A percentile compares a stretch with the other conserved stretches of the same genome.
phyloP scores from a whole-genome alignment of 2,329 filamentous ascomycete genomes.

The Beauveria medogensis region DNA sequence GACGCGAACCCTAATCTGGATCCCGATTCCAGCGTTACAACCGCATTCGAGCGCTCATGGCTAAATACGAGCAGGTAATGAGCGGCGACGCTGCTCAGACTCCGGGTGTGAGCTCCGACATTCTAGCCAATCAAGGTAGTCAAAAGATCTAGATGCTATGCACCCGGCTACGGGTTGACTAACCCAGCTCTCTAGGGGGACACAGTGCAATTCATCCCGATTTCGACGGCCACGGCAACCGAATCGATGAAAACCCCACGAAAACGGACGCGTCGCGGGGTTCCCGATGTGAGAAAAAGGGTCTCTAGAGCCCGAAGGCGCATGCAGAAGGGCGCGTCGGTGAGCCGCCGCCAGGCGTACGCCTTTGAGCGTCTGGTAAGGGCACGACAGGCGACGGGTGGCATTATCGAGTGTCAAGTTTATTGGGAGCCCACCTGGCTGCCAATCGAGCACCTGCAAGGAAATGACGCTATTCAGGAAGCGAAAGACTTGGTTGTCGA shows the following conservation, averaged over 20 bases:
- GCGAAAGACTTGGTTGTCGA: too few species aligned
- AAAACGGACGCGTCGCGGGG: too few species aligned
- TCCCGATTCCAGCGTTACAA: not conserved
- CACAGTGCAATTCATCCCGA: slow-evolving; percentile 6
- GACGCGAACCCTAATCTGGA: not conserved
- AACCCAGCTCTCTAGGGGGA: not conserved
- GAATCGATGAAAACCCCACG: not conserved
- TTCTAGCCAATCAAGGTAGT: not conserved
- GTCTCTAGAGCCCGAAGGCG: not conserved
- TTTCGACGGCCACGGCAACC: not conserved
- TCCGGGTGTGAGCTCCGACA: not conserved
- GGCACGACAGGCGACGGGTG: not conserved
- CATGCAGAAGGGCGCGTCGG: not conserved
- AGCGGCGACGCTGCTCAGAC: not conserved
- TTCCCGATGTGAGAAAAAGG: not conserved
- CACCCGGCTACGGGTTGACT: not conserved
- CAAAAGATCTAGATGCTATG: not conserved
- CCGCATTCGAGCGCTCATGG: not conserved
- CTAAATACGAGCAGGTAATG: not conserved
- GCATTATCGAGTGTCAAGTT: not conserved
- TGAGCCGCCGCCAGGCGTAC: not conserved
- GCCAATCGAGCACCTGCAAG: not conserved
- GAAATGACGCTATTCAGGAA: not conserved
- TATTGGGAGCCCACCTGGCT: not conserved
- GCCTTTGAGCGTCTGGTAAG: not conserved